phyloP scores from a whole-genome alignment of 345 rosid genomes.

The Cochlearia excelsa region DNA sequence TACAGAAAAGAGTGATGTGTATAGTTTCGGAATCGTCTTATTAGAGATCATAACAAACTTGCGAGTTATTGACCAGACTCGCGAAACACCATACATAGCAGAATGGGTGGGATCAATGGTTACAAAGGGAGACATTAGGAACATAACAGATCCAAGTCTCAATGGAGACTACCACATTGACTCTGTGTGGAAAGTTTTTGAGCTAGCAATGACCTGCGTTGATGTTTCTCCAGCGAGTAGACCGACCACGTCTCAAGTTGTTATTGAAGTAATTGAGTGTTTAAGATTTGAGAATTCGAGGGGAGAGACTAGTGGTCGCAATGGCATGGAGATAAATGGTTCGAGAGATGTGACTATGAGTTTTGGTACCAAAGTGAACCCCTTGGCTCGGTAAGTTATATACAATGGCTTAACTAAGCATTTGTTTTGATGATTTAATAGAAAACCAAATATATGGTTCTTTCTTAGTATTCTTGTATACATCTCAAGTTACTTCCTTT shows the following conservation, averaged over 20 bases:
- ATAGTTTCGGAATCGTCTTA: constrained; percentile 37
- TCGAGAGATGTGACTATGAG: constrained; percentile 26
- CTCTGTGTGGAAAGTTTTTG: constrained; percentile 45
- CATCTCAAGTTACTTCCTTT: constrained; percentile 47
- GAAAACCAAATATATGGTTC: constrained; percentile 53
- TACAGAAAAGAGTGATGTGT: constrained; percentile 35
- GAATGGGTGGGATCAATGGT: constrained; percentile 39
- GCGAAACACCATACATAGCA: constrained; percentile 27
- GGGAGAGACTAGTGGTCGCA: not conserved
- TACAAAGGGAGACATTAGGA: constrained; percentile 39
- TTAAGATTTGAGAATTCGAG: constrained; percentile 13
- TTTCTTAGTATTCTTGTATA: constrained; percentile 57
- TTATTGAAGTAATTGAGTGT: constrained; percentile 38
- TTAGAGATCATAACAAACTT: constrained; percentile 47
- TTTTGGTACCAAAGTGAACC: constrained; percentile 31
- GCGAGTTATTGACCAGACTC: constrained; percentile 30
- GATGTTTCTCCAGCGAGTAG: constrained; percentile 25
- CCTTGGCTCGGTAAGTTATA: constrained; percentile 34
- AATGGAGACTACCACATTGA: constrained; percentile 34
- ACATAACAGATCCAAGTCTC: constrained; percentile 43
- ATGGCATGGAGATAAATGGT: not conserved
- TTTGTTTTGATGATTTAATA: constrained; percentile 45
- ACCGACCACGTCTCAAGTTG: constrained; percentile 45
- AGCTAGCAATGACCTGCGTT: constrained; percentile 46
- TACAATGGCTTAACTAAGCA: constrained; percentile 37